These are phyloP conservation scores for Pseudocercospora cruenta DNA, from an alignment of 2,329 filamentous ascomycete species.

Conservation along the genomic window DNA sequence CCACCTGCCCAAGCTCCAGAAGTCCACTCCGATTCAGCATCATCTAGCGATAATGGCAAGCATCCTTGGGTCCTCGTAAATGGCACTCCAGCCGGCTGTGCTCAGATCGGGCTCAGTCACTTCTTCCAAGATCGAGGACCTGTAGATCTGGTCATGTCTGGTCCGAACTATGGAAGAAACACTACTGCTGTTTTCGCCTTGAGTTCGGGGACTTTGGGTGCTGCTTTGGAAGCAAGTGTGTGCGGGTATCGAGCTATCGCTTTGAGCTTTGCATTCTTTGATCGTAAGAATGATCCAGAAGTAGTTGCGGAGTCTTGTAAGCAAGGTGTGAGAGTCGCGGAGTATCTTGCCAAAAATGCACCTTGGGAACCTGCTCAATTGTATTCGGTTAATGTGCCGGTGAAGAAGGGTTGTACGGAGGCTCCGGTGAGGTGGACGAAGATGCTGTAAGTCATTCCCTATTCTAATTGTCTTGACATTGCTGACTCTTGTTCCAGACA, in stretches of 20 bases:
- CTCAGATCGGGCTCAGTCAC: constrained; percentile 53
- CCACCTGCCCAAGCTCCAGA: constrained; percentile 44
- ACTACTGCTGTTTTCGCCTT: constrained; percentile 55
- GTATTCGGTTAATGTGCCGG: constrained; percentile 89
- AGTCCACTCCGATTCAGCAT: constrained; percentile 25
- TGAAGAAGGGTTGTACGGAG: constrained; percentile 71
- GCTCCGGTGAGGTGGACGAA: constrained; percentile 79
- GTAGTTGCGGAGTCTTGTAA: constrained; percentile 78
- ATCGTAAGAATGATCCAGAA: constrained; percentile 76
- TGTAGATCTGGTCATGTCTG: constrained; percentile 51
- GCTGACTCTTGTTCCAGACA: no score
- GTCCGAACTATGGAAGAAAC: constrained; percentile 56
- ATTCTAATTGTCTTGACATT: no score
- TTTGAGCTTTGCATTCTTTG: constrained; percentile 87
- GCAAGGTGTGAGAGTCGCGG: constrained; percentile 75
- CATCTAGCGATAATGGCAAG: constrained; percentile 40
- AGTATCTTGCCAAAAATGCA: constrained; percentile 78
- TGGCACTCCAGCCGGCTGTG: constrained; percentile 54
- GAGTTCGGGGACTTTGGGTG: constrained; percentile 54
- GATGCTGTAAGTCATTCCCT: constrained; percentile 67
- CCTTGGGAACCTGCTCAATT: constrained; percentile 61
- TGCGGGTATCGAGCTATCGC: constrained; percentile 68
- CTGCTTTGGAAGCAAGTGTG: constrained; percentile 54
- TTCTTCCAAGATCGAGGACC: constrained; percentile 51
- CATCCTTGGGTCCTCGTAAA: constrained; percentile 56